Evolutionary conservation across 2,329 filamentous ascomycete genomes (phyloP).

Genomic region (Venturia asperata): DNA sequence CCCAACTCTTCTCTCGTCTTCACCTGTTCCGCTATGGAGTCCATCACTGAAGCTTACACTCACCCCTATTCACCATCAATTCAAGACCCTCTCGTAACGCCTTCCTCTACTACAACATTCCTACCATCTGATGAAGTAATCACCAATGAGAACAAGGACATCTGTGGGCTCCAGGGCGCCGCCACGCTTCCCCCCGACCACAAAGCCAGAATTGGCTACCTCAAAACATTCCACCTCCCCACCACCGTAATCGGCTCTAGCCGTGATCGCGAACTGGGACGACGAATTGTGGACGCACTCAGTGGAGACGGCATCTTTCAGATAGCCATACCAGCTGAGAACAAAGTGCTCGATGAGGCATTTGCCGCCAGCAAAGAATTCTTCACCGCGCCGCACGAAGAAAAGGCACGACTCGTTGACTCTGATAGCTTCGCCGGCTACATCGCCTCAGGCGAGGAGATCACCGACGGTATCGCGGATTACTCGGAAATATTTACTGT

Average conservation of each 20-base stretch:
- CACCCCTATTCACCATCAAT: background rate
- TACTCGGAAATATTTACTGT: constrained; percentile 49
- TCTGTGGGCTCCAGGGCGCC: constrained; percentile 9
- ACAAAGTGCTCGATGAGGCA: constrained; percentile 33
- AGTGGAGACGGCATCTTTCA: constrained; percentile 43
- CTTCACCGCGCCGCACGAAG: constrained; percentile 32
- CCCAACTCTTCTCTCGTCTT: background rate
- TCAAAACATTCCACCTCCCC: constrained; percentile 41
- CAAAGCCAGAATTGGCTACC: constrained; percentile 27
- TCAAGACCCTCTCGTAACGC: background rate
- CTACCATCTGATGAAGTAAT: background rate
- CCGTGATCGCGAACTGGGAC: constrained; percentile 34
- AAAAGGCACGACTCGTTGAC: constrained; percentile 42
- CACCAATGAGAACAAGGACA: background rate
- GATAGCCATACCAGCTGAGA: constrained; percentile 37
- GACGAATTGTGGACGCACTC: constrained; percentile 39
- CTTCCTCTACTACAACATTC: background rate
- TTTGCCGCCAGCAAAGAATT: constrained; percentile 35
- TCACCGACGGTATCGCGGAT: constrained; percentile 40
- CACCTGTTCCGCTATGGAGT: background rate
- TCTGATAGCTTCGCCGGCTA: constrained; percentile 43
- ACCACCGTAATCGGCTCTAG: constrained; percentile 30
- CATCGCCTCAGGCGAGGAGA: constrained; percentile 42
- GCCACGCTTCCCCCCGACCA: constrained; percentile 27
- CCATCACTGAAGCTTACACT: background rate